Conservation (phyloP, 306 rosid species). For the Boehmeria nivea region DNA sequence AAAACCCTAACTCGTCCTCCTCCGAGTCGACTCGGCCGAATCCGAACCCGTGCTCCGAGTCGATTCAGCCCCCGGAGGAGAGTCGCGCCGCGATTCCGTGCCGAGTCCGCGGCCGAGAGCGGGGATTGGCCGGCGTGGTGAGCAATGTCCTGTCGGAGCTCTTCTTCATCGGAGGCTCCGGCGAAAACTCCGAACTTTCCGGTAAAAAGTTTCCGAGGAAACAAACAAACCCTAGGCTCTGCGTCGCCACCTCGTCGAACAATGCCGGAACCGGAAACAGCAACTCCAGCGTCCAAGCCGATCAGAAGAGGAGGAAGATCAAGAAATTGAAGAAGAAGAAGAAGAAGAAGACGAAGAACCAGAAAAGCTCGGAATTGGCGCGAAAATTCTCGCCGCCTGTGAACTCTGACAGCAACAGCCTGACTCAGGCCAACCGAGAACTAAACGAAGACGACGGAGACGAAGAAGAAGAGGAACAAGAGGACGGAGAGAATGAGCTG, state of each 20-base stretch:
- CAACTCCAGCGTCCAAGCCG: background rate
- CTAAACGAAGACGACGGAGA: conserved; percentile 4
- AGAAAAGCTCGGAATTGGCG: conserved; percentile 9
- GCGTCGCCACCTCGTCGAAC: conserved; percentile 23
- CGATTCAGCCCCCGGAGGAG: conserved; percentile 24
- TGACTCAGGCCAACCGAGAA: conserved; percentile 9
- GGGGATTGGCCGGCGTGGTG: conserved; percentile 28
- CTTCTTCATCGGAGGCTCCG: conserved; percentile 46
- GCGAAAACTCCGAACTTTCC: conserved; percentile 26
- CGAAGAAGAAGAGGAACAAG: conserved; percentile 25
- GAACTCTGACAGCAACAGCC: conserved; percentile 13
- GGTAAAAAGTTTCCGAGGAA: conserved; percentile 61
- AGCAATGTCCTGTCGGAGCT: conserved; percentile 58
- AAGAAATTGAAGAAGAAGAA: background rate
- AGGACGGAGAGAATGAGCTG: conserved; percentile 42
- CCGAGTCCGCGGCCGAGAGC: conserved; percentile 15
- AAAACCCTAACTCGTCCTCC: conserved; percentile 20
- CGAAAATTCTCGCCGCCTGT: conserved; percentile 13
- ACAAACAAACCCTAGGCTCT: conserved; percentile 67
- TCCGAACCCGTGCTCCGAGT: conserved; percentile 10
- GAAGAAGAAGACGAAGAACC: conserved; percentile 16
- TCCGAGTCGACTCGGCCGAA: conserved; percentile 27
- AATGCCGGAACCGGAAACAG: background rate
- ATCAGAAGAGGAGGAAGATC: conserved; percentile 15
- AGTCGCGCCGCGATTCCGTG: conserved; percentile 1